phyloP scores from a whole-genome alignment of 768 basidiomycete genomes.

The Russula sp. region DNA sequence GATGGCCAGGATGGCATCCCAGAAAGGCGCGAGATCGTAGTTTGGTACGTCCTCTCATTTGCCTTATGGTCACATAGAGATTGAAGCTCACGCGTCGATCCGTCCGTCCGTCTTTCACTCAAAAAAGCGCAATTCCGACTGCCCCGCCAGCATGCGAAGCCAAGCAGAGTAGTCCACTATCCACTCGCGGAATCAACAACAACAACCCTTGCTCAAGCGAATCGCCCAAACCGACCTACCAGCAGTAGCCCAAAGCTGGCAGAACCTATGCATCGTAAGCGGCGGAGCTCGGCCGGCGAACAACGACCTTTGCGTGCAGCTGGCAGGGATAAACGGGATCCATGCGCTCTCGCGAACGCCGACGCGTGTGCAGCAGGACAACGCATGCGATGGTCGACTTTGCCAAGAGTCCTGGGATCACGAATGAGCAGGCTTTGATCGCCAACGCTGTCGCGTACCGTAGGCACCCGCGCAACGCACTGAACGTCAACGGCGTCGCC shows the following conservation, averaged over 20 bases:
- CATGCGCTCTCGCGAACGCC: slow-evolving; percentile 45
- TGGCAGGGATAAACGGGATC: slow-evolving; percentile 44
- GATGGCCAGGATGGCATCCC: slow-evolving; percentile 35
- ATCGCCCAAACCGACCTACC: slow-evolving; percentile 40
- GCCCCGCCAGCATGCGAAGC: slow-evolving; percentile 25
- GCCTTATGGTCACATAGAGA: not conserved
- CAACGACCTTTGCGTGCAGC: slow-evolving; percentile 43
- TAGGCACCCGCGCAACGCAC: slow-evolving; percentile 44
- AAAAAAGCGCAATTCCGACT: not conserved
- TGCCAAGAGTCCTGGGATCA: slow-evolving; percentile 45
- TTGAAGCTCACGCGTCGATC: not conserved
- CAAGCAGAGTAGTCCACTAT: not conserved
- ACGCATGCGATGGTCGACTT: slow-evolving; percentile 51
- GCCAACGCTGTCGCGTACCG: slow-evolving; percentile 45
- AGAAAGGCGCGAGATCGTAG: slow-evolving; percentile 22
- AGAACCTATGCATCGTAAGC: slow-evolving; percentile 42
- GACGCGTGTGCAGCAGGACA: slow-evolving; percentile 49
- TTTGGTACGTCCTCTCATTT: slow-evolving; percentile 2
- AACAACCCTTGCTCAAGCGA: slow-evolving; percentile 26
- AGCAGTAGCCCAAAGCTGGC: slow-evolving; percentile 44
- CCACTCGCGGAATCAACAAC: slow-evolving; percentile 15
- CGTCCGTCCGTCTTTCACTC: too few relatives aligned
- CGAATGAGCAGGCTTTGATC: slow-evolving; percentile 43
- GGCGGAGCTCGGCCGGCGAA: slow-evolving; percentile 38
- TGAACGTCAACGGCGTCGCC: slow-evolving; percentile 43